A percentile compares a stretch with the other conserved stretches of the same genome.
These are phyloP conservation scores for Leptodermis oblonga DNA, from an alignment of 257 asterid genomes.

Conservation along the genomic window DNA sequence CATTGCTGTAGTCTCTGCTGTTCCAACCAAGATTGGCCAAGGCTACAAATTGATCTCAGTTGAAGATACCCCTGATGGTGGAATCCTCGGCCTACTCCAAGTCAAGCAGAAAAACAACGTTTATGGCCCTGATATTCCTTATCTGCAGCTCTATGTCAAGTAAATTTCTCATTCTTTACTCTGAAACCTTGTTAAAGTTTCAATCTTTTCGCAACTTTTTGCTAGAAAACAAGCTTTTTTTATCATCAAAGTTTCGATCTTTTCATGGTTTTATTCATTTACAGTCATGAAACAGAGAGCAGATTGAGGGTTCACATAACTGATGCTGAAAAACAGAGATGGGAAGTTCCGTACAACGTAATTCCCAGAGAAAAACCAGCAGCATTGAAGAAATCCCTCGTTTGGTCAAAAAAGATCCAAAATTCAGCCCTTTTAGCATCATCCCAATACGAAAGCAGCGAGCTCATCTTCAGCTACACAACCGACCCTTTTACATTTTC, in stretches of 20 bases:
- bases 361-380: conserved; percentile 68
- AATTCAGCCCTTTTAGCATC: conserved; percentile 14
- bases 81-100: conserved; percentile 72
- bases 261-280: not conserved
- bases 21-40: conserved; percentile 55
- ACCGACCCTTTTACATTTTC: conserved; percentile 79
- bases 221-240: not conserved
- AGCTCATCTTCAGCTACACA: conserved; percentile 56
- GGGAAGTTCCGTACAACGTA: conserved; percentile 92
- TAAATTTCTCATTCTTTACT: conserved; percentile 18
- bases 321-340: conserved; percentile 71
- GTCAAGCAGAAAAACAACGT: conserved; percentile 58
- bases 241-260: not conserved
- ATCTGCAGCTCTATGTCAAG: conserved; percentile 85
- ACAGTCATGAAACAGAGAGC: conserved; percentile 73
- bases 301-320: conserved; percentile 85
- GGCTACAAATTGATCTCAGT: conserved; percentile 79
- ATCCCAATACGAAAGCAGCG: conserved; percentile 46
- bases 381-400: conserved; percentile 26
- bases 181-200: not conserved
- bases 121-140: conserved; percentile 84
- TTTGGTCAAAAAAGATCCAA: conserved; percentile 28
- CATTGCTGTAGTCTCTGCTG: conserved; percentile 21
- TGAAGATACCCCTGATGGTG: conserved; percentile 64
- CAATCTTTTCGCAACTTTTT: not conserved